These are phyloP conservation scores for Dianthus caryophyllus DNA, from an alignment of 148 eudicot genomes.

Conservation along the genomic window DNA sequence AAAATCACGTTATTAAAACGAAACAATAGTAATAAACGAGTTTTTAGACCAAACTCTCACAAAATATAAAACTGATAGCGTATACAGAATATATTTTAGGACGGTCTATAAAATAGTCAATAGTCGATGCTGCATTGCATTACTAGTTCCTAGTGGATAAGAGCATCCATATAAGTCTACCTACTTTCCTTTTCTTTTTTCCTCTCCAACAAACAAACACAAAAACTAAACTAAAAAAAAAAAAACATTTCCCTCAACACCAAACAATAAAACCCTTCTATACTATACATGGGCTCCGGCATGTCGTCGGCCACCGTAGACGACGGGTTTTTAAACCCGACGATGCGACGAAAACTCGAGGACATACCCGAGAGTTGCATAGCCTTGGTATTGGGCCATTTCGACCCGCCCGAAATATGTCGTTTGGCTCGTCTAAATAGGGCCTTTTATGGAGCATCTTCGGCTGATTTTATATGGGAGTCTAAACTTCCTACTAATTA, in stretches of 20 bases:
- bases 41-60: too few relatives aligned
- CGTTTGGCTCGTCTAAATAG: conserved; percentile 58
- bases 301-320: conserved; percentile 8
- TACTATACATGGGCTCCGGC: conserved; percentile 27
- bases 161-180: background rate
- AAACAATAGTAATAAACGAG: too few relatives aligned
- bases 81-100: too few relatives aligned
- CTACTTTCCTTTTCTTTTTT: background rate
- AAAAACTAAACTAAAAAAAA: background rate
- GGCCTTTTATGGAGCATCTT: conserved; percentile 68
- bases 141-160: conserved; percentile 14
- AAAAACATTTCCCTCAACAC: background rate
- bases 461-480: conserved; percentile 89
- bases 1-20: too few relatives aligned
- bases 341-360: conserved; percentile 39
- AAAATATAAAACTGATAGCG: too few relatives aligned
- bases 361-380: conserved; percentile 85
- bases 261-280: too few relatives aligned
- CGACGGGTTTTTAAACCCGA: background rate
- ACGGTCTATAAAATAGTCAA: too few relatives aligned
- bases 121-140: too few relatives aligned
- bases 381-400: conserved; percentile 51
- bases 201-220: conserved; percentile 9
- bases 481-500: conserved; percentile 63
- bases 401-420: conserved; percentile 86